Base-by-base conservation (phyloP, 345 rosid species). In the Hirschfeldia incana region DNA sequence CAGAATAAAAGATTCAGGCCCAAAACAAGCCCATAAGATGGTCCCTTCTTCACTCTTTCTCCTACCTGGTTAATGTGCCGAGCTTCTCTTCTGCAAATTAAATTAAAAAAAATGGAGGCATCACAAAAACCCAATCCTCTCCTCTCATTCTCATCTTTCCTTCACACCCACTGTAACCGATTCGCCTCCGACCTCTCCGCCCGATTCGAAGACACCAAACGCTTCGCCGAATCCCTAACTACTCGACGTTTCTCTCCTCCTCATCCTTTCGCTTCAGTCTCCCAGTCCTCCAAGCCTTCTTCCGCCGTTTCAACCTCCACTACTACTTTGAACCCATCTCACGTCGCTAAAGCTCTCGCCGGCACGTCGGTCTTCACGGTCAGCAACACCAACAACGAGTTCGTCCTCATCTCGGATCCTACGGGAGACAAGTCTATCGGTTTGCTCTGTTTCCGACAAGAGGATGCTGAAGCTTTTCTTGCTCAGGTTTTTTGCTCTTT, bases 371-470 rank as follows among this genome's bases (percentile, higher is more conserved):
- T 94, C 5, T 94, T 86, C 73, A 92, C 97, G 0, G 94, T 94
- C 33, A 92, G 97, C 84, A 94, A 94, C 82, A 84, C 97, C n/a
- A 88, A 91, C 64, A 94, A 94, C 70, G 98, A 94, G 80, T 92
- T 94, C 87, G 97, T 94, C 63, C 95, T 92, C 32, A 83, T 92
- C 67, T 94, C 98, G 10, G 97, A 94, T 85, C 94, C 95, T 51
- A 84, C 80, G 32, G 94, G 97, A 13, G 86, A 84, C 55, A 92
- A 89, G 83, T 94, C 98, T 62, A 88, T 94, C 37, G 87, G 97
- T 55, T 86, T 94, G 85, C 97, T 94, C 76, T 94, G 98, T 87
- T 92, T 94, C 63, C 91, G 97, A 2, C 89, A 84, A 82, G 98
- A 92, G 82, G 98, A 94, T 68, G 98, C 98, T 1, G 95, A 92